phyloP scores from a whole-genome alignment of 2,329 filamentous ascomycete species.

The Geosmithia flava region DNA sequence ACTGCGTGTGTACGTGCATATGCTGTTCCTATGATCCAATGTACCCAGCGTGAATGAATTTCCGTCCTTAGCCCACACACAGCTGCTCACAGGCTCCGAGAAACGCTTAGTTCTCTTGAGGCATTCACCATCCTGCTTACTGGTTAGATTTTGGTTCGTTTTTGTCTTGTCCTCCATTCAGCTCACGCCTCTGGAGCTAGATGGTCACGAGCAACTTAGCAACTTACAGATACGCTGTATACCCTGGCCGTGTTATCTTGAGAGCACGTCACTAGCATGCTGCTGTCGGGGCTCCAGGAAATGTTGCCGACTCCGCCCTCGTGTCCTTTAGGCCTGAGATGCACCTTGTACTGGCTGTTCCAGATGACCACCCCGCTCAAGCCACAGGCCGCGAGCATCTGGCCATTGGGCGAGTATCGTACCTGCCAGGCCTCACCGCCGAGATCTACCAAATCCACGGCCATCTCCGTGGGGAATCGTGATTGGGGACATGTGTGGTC shows the following conservation, averaged over 20 bases:
- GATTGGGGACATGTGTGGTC: conserved; percentile 75
- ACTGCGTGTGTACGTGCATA: conserved; percentile 58
- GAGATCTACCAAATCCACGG: conserved; percentile 60
- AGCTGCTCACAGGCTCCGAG: conserved; percentile 75
- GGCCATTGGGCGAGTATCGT: conserved; percentile 79
- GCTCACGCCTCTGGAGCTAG: neutral
- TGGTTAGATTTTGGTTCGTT: conserved; percentile 7
- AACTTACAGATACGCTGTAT: conserved; percentile 58
- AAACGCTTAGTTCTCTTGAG: conserved; percentile 57
- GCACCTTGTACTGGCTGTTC: conserved; percentile 57
- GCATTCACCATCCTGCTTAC: conserved; percentile 44
- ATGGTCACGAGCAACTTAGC: too few species aligned
- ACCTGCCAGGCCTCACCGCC: conserved; percentile 84
- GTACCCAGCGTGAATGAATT: conserved; percentile 68
- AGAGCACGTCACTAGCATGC: conserved; percentile 73
- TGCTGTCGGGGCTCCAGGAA: conserved; percentile 86
- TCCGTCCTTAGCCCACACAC: conserved; percentile 77
- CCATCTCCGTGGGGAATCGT: conserved; percentile 64
- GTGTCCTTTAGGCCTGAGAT: conserved; percentile 54
- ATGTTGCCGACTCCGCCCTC: conserved; percentile 63
- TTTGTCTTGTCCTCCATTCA: too few species aligned
- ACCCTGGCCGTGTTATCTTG: conserved; percentile 61
- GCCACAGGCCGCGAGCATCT: conserved; percentile 70
- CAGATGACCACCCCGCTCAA: conserved; percentile 71
- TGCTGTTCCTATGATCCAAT: conserved; percentile 51